A percentile compares a stretch with the other conserved stretches of the same genome.
Evolutionary conservation across 225 moss, liverwort and hornwort genomes (phyloP).

Genomic region (Climacium dendroides): DNA sequence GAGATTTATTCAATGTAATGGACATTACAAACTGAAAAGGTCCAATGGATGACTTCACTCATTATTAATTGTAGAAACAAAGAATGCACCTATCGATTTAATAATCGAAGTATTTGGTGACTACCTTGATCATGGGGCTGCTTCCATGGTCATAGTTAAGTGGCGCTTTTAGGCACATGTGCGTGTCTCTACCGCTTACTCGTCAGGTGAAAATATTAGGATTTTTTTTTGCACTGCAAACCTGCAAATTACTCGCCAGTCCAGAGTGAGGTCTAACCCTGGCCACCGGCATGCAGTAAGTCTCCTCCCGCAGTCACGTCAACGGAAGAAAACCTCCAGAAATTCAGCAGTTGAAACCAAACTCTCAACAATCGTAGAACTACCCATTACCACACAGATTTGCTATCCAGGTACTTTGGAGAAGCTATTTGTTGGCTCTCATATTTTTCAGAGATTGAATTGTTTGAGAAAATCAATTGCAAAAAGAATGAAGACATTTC

Average conservation of each 20-base stretch:
- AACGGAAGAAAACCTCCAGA: neutral
- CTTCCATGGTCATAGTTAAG: neutral
- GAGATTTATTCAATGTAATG: neutral
- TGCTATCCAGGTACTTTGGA: too few relatives aligned
- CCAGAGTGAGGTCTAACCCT: neutral
- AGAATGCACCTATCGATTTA: neutral
- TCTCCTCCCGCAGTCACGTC: neutral
- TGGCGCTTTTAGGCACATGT: neutral
- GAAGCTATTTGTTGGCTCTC: too few relatives aligned
- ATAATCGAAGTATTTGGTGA: too few relatives aligned
- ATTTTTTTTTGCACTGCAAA: neutral
- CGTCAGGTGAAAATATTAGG: neutral
- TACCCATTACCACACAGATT: too few relatives aligned
- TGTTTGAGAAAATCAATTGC: too few relatives aligned
- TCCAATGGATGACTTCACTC: fast-evolving
- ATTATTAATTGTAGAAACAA: neutral
- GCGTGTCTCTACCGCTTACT: neutral
- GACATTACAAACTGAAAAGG: fast-evolving
- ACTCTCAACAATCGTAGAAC: too few relatives aligned
- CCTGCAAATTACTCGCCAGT: neutral
- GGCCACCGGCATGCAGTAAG: neutral
- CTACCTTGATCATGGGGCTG: too few relatives aligned
- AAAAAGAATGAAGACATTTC: too few relatives aligned
- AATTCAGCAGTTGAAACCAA: neutral
- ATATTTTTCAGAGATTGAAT: too few relatives aligned